Base-by-base conservation (phyloP, 78 protist genomes). In the Dictyostelium discoideum region DNA sequence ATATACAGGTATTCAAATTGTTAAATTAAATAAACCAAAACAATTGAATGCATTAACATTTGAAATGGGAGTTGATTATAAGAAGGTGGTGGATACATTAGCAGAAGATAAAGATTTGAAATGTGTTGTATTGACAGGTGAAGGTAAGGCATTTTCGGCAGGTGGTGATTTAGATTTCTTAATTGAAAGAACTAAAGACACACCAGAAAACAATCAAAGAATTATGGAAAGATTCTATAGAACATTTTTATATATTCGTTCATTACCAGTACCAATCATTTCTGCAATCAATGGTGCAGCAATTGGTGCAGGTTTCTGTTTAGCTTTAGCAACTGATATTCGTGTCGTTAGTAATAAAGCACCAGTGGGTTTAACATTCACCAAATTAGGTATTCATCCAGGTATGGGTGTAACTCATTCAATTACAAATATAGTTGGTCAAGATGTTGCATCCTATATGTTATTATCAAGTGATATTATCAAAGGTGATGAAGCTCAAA, bases 151-250 rank as follows among this genome's bases (percentile, higher is more conserved):
- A 20, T 96, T 96, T 79, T 63, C 86, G 14, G 86, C 98, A 1
- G 98, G 98, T 42, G 98, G 98, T 26, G 98, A 96, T 78, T 48
- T 96, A 18, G 14, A 83, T 14, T 97, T 95, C 69, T 42, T 97
- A 16, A 48, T n/a, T 26, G 96, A 86, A n/a, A 24, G 98, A n/a
- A 20, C 85, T 1, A 85, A 11, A 22, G 96, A 92, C n/a, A 46
- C 54, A 8, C 65, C 96, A 22, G 67, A 44, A n/a, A 73, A 86
- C 40, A 96, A 96, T 65, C 92, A 90, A 26, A 74, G 2, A 79
- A 69, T 89, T 3, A 93, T 96, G 98, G 79, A 89, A 5, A 77
- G 60, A 20, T 96, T 96, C 72, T 96, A 96, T 54, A 44, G 46
- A 3, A 88, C 92, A 14, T 96, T 84, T 42, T 69, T 96, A 22